A percentile compares a stretch with the other conserved stretches of the same genome.
Evolutionary conservation across 371 early-diverging fungal genomes (phyloP).

Genomic region (Neoconidiobolus thromboides): DNA sequence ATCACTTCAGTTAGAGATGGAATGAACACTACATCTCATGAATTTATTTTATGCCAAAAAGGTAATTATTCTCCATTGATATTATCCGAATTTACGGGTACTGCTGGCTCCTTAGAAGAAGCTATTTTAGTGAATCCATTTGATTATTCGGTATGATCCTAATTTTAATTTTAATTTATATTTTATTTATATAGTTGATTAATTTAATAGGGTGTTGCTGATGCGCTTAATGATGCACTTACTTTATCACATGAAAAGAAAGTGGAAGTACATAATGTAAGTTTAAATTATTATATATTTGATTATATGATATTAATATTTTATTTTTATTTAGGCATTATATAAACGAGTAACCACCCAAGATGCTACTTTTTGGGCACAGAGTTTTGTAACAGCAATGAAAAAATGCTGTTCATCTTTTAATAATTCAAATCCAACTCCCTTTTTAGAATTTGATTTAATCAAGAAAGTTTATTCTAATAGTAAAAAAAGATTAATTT

Average conservation of each 20-base stretch:
- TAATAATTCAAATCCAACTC: constrained; percentile 45
- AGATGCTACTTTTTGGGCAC: constrained; percentile 87
- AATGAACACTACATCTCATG: constrained; percentile 97
- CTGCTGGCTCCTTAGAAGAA: constrained; percentile 76
- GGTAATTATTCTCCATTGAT: constrained; percentile 81
- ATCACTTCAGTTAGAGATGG: constrained; percentile 96
- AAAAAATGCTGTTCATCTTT: constrained; percentile 18
- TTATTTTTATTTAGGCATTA: constrained; percentile 35
- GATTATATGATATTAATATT: constrained; percentile 1
- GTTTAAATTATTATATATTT: background rate
- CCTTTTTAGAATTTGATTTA: constrained; percentile 27
- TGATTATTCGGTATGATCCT: constrained; percentile 44
- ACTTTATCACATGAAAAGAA: constrained; percentile 68
- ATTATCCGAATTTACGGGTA: constrained; percentile 93
- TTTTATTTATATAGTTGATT: background rate
- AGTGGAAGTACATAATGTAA: constrained; percentile 44
- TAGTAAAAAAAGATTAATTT: constrained; percentile 42
- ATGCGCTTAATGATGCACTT: constrained; percentile 77
- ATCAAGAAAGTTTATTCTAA: constrained; percentile 24
- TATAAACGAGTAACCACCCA: constrained; percentile 69
- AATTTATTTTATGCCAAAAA: constrained; percentile 89
- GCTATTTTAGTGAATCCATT: constrained; percentile 95
- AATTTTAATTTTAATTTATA: background rate
- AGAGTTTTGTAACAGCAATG: constrained; percentile 48
- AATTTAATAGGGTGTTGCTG: constrained; percentile 55